Evolutionary conservation across 148 eudicot species (phyloP).

Genomic region (Mesembryanthemum crystallinum): DNA sequence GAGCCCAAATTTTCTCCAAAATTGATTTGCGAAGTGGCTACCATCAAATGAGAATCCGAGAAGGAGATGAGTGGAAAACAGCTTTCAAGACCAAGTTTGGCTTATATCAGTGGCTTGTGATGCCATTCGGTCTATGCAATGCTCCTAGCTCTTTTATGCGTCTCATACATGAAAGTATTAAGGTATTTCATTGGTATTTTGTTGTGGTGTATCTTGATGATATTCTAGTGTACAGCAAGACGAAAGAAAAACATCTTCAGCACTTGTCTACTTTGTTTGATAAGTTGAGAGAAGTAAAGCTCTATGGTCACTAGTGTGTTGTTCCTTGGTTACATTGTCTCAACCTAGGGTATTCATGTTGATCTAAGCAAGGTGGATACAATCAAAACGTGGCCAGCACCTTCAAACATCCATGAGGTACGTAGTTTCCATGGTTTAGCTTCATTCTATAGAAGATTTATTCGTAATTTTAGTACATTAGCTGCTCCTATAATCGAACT

Average conservation of each 20-base stretch:
- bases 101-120: constrained; percentile 3
- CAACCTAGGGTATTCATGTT: too few species aligned
- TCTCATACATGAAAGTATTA: too few species aligned
- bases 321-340: too few species aligned
- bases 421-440: constrained; percentile 18
- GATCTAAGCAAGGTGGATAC: too few species aligned
- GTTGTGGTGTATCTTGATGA: too few species aligned
- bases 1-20: not conserved
- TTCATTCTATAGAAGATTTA: constrained; percentile 13
- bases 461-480: constrained; percentile 9
- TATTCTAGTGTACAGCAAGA: too few species aligned
- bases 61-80: constrained; percentile 10
- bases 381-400: not conserved
- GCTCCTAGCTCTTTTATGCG: not conserved
- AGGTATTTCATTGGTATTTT: too few species aligned
- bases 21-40: constrained; percentile 11
- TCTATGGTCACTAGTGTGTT: too few species aligned
- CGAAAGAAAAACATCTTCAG: too few species aligned
- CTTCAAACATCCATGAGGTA: constrained; percentile 2
- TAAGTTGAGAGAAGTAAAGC: too few species aligned
- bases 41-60: constrained; percentile 2
- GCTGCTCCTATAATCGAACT: not conserved
- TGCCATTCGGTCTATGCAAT: constrained; percentile 13
- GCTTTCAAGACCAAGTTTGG: constrained; percentile 16
- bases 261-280: too few species aligned